Evolutionary conservation across 257 asterid species (phyloP), one percentile per base, ranked within the genome.

Genomic region (Plectranthus barbatus): DNA sequence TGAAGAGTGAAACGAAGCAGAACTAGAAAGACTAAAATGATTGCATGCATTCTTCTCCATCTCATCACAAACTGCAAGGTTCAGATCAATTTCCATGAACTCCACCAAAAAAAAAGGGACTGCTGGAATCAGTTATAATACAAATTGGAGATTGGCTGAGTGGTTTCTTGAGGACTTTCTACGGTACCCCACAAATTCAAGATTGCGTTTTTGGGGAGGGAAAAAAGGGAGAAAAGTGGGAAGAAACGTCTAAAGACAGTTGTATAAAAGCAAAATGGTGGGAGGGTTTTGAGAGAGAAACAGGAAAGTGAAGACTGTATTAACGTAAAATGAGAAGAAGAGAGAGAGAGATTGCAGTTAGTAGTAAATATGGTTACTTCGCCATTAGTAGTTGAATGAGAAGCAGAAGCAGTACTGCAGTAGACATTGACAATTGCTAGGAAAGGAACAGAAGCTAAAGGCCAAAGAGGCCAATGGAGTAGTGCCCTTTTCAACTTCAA

Each of bases 21-120:
- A n/a, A n/a, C 17, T 5, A 42, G 48, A 42, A 14, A n/a, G 7
- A n/a, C 24, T 19, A 84, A 60, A 80, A 67, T 8, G 86, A 77
- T 72, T 84, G 78, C 90, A 78, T 76, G 81, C 81, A 77, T 57
- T 77, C 40, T 55, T 76, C 80, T 82, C 76, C 78, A 62, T 83
- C 76, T 65, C 87, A 81, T 79, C 90, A 79, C 72, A 66, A 73
- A 75, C 75, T 56, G 79, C 91, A 77, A 81, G 78, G 75, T 91
- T 91, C 72, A 91, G 83, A 83, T 91, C 97, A 88, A 88, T 69
- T 72, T 88, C 98, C 98, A 91, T 91, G 60, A 69, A 78, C 65
- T 48, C 59, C 77, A 36, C 24, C 48, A 9, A 33, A 31, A 34
- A 29, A n/a, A 13, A 40, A 44, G 20, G 2, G 44, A 55, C 42